A percentile compares a stretch with the other conserved stretches of the same genome.
These are phyloP conservation scores for Sclerotinia glacialis DNA, from an alignment of 2,329 filamentous ascomycete species.

Conservation along the genomic window DNA sequence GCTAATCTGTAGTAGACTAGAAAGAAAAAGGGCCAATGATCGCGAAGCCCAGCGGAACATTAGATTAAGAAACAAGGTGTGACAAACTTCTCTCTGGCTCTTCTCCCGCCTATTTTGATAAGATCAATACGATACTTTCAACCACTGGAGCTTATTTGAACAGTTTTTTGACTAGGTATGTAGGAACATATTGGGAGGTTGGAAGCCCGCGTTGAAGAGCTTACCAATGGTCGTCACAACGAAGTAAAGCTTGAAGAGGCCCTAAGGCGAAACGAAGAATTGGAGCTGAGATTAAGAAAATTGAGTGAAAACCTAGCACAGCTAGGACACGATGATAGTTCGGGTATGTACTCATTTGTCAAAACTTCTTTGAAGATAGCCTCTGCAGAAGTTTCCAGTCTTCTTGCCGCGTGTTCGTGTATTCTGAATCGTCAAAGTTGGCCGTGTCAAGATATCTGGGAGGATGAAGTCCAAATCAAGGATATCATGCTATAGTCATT, in stretches of 20 bases:
- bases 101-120: background rate
- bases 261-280: slow-evolving; percentile 50
- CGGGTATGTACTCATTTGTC: slow-evolving; percentile 14
- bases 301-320: slow-evolving; percentile 30
- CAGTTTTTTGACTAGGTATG: background rate
- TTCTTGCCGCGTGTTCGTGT: background rate
- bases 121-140: background rate
- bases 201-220: slow-evolving; percentile 71
- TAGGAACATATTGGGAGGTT: slow-evolving; percentile 72
- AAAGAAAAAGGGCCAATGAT: slow-evolving; percentile 86
- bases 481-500: background rate
- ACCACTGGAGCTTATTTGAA: background rate
- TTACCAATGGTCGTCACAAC: slow-evolving; percentile 52
- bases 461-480: background rate
- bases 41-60: slow-evolving; percentile 82
- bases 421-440: background rate
- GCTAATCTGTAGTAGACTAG: slow-evolving; percentile 76
- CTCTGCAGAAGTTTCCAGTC: background rate
- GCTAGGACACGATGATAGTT: slow-evolving; percentile 23
- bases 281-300: slow-evolving; percentile 51
- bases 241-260: slow-evolving; percentile 49
- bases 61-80: slow-evolving; percentile 17
- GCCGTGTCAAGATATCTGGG: background rate
- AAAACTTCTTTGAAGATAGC: background rate
- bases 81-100: background rate